Evolutionary conservation across 208 protist genomes (phyloP).

Genomic region (Acanthamoeba sp.): DNA sequence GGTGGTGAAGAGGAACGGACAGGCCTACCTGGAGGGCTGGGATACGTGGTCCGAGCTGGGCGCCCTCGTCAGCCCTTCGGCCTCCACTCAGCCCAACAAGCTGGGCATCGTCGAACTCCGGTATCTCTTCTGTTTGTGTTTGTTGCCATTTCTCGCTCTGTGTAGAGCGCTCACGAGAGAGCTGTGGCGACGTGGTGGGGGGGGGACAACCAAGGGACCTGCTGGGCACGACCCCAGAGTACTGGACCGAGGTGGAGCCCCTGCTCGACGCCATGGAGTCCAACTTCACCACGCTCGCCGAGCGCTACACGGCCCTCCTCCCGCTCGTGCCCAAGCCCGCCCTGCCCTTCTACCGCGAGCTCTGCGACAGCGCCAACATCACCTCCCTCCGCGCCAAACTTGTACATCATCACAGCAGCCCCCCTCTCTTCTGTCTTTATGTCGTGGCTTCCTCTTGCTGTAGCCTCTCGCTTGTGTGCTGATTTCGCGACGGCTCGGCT

Average conservation of each 20-base stretch:
- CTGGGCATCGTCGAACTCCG: constrained; percentile 31
- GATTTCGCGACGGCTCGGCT: background rate
- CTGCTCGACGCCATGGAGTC: constrained; percentile 68
- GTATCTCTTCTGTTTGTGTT: background rate
- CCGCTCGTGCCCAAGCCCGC: background rate
- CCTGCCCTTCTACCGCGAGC: constrained; percentile 24
- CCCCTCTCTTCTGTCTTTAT: too few species aligned
- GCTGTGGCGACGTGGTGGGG: background rate
- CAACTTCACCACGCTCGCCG: constrained; percentile 1
- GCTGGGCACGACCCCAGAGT: background rate
- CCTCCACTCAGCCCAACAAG: constrained; percentile 27
- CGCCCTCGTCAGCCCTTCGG: background rate
- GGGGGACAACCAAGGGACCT: background rate
- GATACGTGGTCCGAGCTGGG: constrained; percentile 73
- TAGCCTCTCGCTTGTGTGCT: background rate
- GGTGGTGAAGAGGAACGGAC: constrained; percentile 69
- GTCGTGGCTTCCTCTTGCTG: too few species aligned
- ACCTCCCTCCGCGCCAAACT: constrained; percentile 44
- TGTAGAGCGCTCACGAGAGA: background rate
- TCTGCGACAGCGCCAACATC: constrained; percentile 34
- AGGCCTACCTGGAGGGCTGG: constrained; percentile 78
- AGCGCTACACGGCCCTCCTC: background rate
- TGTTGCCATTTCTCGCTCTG: background rate
- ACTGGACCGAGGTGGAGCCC: constrained; percentile 26
- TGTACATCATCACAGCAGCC: too few species aligned